These are phyloP conservation scores for Fraxinus quadrangulata DNA, from an alignment of 257 asterid genomes.

Conservation along the genomic window DNA sequence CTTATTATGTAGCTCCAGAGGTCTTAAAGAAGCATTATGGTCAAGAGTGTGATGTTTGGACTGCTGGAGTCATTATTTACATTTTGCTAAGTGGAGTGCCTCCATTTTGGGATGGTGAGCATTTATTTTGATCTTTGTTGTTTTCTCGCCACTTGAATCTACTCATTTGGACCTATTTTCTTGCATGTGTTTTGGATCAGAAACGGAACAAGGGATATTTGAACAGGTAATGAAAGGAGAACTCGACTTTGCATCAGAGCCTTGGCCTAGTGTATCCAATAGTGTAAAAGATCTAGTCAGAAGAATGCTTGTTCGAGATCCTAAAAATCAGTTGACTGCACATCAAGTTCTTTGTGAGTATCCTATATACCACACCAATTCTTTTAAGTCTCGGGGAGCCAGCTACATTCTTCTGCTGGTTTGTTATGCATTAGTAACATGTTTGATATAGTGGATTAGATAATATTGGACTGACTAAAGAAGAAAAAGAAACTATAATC, in stretches of 20 bases:
- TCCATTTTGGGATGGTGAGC: conserved; percentile 69
- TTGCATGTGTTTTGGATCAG: conserved; percentile 38
- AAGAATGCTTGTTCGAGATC: conserved; percentile 65
- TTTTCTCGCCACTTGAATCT: not conserved
- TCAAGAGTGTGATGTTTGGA: conserved; percentile 71
- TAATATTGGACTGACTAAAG: not conserved
- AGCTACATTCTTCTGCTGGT: not conserved
- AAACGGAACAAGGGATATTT: conserved; percentile 66
- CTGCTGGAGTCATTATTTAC: conserved; percentile 70
- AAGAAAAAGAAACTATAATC: not conserved
- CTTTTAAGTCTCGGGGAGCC: conserved; percentile 4
- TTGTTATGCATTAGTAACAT: not conserved
- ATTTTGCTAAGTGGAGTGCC: conserved; percentile 69
- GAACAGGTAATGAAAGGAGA: conserved; percentile 75
- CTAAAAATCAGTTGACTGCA: conserved; percentile 59
- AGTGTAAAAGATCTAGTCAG: conserved; percentile 68
- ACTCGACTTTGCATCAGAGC: conserved; percentile 68
- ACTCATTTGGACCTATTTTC: conserved; percentile 14
- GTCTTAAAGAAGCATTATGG: conserved; percentile 59
- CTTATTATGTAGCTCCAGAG: conserved; percentile 71
- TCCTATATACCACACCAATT: conserved; percentile 5
- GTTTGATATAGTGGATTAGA: conserved; percentile 3
- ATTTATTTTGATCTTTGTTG: not conserved
- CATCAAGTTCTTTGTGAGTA: conserved; percentile 72
- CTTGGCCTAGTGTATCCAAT: conserved; percentile 70